These are phyloP conservation scores for Sarocladium kiliense DNA, from an alignment of 2,329 filamentous ascomycete genomes.

Conservation along the genomic window DNA sequence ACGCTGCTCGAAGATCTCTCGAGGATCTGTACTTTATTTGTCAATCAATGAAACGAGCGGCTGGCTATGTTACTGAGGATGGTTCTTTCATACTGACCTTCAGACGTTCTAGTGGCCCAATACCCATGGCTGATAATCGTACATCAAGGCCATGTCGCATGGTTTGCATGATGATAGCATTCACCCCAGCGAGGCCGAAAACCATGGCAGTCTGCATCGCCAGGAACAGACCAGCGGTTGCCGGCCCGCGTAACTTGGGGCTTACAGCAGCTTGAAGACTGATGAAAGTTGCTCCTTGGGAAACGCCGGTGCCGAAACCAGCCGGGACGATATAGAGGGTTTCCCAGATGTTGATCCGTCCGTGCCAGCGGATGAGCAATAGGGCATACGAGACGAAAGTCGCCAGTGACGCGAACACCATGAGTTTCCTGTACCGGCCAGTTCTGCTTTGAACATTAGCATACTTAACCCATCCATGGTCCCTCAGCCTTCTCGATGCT, in stretches of 20 bases:
- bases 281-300: not conserved
- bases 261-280: not conserved
- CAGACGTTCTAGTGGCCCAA: not conserved
- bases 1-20: not conserved
- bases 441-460: not conserved
- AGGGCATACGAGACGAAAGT: not conserved
- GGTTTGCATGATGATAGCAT: constrained; percentile 1
- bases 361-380: not conserved
- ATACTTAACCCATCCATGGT: not conserved
- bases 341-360: not conserved
- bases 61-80: not conserved
- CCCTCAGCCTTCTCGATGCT: not conserved
- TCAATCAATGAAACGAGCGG: not conserved
- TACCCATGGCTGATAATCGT: not conserved
- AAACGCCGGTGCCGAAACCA: not conserved
- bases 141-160: not conserved
- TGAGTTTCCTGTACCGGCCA: not conserved
- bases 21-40: not conserved
- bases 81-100: not conserved
- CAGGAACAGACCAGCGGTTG: not conserved
- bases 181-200: not conserved
- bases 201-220: not conserved
- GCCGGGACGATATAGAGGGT: not conserved
- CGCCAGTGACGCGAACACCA: not conserved
- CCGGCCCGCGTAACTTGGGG: not conserved